These are phyloP conservation scores for Micractinium conductrix DNA, from an alignment of 139 green algal species.

Conservation along the genomic window DNA sequence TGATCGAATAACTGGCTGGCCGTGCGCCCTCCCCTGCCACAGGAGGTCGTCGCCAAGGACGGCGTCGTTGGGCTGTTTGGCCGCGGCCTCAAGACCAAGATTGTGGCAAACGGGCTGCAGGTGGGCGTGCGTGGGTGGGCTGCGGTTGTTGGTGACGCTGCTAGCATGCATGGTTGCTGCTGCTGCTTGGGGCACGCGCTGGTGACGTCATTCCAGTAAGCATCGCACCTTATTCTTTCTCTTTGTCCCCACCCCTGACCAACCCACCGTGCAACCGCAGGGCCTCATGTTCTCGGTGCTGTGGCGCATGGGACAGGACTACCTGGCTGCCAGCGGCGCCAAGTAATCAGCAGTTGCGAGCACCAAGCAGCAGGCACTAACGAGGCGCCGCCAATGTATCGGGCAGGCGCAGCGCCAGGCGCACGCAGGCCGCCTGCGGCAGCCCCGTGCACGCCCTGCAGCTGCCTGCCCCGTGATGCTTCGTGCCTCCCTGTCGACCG, in stretches of 20 bases:
- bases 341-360: too few relatives aligned
- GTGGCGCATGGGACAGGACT: constrained; percentile 81
- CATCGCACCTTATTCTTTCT: not conserved
- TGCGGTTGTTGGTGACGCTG: too few relatives aligned
- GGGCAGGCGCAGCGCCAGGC: too few relatives aligned
- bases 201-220: too few relatives aligned
- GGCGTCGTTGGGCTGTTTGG: constrained; percentile 84
- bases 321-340: not conserved
- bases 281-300: constrained; percentile 82
- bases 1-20: too few relatives aligned
- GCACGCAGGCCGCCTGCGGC: too few relatives aligned
- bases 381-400: too few relatives aligned
- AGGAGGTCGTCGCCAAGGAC: constrained; percentile 81
- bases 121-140: too few relatives aligned
- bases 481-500: too few relatives aligned
- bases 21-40: constrained; percentile 12
- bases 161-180: not conserved
- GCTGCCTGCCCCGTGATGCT: too few relatives aligned
- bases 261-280: constrained; percentile 38
- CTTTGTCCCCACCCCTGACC: not conserved
- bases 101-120: constrained; percentile 84
- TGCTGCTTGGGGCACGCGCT: not conserved
- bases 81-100: constrained; percentile 86
- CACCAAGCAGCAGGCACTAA: too few relatives aligned
- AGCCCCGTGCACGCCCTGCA: too few relatives aligned